Evolutionary conservation across 371 early-diverging fungal species (phyloP).

Genomic region (Mucor circinelloides): DNA sequence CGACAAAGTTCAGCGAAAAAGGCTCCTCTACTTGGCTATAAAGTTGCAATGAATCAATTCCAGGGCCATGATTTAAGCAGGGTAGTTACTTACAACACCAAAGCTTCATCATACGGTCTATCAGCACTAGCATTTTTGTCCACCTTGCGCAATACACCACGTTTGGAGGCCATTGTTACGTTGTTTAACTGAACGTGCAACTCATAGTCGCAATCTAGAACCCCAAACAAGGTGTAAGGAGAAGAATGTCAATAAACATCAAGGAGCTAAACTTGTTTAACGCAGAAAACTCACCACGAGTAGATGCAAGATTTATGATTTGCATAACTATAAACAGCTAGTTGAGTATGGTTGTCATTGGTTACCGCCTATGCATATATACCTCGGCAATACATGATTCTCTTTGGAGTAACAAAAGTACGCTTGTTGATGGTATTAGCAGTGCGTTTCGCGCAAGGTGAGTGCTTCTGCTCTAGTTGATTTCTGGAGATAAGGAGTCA

Average conservation of each 20-base stretch:
- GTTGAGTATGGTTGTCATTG: background rate
- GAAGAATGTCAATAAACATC: background rate
- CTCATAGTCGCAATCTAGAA: slow-evolving; percentile 26
- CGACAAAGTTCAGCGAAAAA: slow-evolving; percentile 22
- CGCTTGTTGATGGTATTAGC: background rate
- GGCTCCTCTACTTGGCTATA: slow-evolving; percentile 26
- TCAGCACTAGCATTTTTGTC: slow-evolving; percentile 12
- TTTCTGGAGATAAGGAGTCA: slow-evolving; percentile 1
- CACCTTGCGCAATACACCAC: slow-evolving; percentile 17
- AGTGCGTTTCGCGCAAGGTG: background rate
- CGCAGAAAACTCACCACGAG: slow-evolving; percentile 16
- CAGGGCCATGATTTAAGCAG: background rate
- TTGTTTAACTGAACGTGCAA: slow-evolving; percentile 16
- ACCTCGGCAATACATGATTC: slow-evolving; percentile 28
- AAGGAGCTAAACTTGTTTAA: background rate
- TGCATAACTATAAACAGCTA: slow-evolving; percentile 20
- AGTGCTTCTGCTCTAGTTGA: slow-evolving; percentile 11
- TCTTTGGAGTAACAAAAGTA: slow-evolving; percentile 13
- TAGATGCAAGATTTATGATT: slow-evolving; percentile 24
- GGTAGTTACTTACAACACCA: slow-evolving; percentile 14
- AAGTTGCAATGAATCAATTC: background rate
- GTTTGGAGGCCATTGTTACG: slow-evolving; percentile 4
- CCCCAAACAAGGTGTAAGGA: background rate
- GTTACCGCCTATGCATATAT: background rate
- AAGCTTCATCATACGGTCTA: slow-evolving; percentile 19